Conservation (phyloP, 1,284 basidiomycete species). For the Butyriboletus pseudospeciosus region DNA sequence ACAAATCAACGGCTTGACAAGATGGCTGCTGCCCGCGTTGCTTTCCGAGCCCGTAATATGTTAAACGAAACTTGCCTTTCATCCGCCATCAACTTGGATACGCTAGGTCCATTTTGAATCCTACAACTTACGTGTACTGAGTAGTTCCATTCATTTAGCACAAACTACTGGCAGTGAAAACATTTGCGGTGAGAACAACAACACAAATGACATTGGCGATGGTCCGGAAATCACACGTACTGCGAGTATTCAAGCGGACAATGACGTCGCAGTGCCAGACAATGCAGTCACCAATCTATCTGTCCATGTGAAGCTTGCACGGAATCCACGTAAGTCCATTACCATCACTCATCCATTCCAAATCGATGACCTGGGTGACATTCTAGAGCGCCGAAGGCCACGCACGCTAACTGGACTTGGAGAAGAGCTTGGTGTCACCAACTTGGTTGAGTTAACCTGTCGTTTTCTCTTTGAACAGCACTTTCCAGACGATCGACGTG, state of each 20-base stretch:
- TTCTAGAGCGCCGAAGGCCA: background rate
- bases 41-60: conserved; percentile 9
- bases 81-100: background rate
- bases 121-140: background rate
- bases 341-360: background rate
- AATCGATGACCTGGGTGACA: background rate
- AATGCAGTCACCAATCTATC: background rate
- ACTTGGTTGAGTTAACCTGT: background rate
- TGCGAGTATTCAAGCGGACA: background rate
- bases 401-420: background rate
- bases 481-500: background rate
- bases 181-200: background rate
- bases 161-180: background rate
- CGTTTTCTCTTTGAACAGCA: conserved; percentile 5
- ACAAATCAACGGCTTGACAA: conserved; percentile 10
- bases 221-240: background rate
- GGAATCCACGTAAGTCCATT: background rate
- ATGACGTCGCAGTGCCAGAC: background rate
- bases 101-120: background rate
- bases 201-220: no score
- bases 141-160: background rate
- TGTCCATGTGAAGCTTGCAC: background rate
- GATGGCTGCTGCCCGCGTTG: background rate
- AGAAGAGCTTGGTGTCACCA: background rate
- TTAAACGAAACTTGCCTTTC: conserved; percentile 2